phyloP scores from a whole-genome alignment of 768 basidiomycete species.

The Leccinum obscurum region DNA sequence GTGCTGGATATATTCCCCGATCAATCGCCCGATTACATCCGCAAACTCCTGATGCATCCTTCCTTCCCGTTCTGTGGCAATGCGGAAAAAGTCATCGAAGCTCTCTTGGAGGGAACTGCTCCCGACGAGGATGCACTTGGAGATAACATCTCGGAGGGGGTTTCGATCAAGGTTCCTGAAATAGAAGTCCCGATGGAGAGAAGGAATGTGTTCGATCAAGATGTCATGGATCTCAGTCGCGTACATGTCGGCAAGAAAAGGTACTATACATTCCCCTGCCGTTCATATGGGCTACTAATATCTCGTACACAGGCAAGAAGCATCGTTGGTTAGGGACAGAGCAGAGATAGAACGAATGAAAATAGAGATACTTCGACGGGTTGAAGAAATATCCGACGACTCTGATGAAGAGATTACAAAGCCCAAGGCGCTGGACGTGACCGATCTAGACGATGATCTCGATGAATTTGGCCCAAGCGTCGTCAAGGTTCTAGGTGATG shows the following conservation, averaged over 20 bases:
- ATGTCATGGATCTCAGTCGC: constrained; percentile 60
- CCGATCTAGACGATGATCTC: constrained; percentile 56
- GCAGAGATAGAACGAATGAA: constrained; percentile 75
- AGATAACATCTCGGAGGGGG: constrained; percentile 3
- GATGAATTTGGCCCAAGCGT: constrained; percentile 40
- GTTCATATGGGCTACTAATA: constrained; percentile 7
- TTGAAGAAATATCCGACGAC: constrained; percentile 61
- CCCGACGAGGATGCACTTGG: constrained; percentile 38
- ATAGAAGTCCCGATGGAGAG: constrained; percentile 42
- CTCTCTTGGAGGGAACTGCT: constrained; percentile 74
- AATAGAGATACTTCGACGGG: constrained; percentile 75
- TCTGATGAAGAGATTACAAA: constrained; percentile 57
- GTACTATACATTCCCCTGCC: constrained; percentile 36
- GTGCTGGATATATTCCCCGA: constrained; percentile 79
- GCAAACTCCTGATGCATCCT: constrained; percentile 51
- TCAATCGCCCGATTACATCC: constrained; percentile 54
- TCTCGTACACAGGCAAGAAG: constrained; percentile 39
- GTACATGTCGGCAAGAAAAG: constrained; percentile 66
- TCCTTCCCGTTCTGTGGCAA: constrained; percentile 50
- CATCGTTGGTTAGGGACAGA: constrained; percentile 52
- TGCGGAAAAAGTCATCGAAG: constrained; percentile 64
- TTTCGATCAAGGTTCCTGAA: not conserved
- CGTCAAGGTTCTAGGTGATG: constrained; percentile 59
- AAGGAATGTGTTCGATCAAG: constrained; percentile 75
- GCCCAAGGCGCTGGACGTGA: constrained; percentile 22